Percentiles rank a stretch among this genome's conserved stretches.
Conservation (phyloP, 2,329 filamentous ascomycete species). For the Epichloe festucae region DNA sequence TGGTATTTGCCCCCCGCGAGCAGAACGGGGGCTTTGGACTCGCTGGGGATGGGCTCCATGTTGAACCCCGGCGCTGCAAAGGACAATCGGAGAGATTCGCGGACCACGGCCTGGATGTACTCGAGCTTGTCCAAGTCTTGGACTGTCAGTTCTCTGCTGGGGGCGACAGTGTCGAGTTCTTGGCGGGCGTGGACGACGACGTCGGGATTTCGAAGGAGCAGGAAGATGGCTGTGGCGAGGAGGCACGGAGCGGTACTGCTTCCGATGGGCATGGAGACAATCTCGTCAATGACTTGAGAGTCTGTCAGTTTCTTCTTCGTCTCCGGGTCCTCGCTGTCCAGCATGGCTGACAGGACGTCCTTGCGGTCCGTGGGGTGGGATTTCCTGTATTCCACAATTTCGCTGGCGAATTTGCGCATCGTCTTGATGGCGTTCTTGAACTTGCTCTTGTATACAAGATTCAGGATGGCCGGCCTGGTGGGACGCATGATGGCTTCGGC, state of each 20-base stretch:
- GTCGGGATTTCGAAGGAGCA: constrained; percentile 37
- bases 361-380: constrained; percentile 40
- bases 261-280: constrained; percentile 53
- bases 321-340: constrained; percentile 46
- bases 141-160: constrained; percentile 28
- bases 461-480: constrained; percentile 36
- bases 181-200: constrained; percentile 34
- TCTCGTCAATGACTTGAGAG: constrained; percentile 51
- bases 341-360: constrained; percentile 47
- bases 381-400: constrained; percentile 44
- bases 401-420: constrained; percentile 41
- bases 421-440: constrained; percentile 38
- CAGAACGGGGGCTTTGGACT: constrained; percentile 30
- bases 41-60: constrained; percentile 31
- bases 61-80: constrained; percentile 43
- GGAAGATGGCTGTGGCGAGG: constrained; percentile 33
- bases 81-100: constrained; percentile 41
- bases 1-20: constrained; percentile 37
- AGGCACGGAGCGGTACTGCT: constrained; percentile 35
- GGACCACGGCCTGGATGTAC: constrained; percentile 41
- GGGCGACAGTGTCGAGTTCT: constrained; percentile 40
- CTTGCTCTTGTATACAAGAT: constrained; percentile 37
- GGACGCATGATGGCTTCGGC: constrained; percentile 43
- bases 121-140: constrained; percentile 37
- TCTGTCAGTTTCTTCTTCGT: constrained; percentile 46